phyloP scores from a whole-genome alignment of 208 protist species.

The Leishmania arabica region DNA sequence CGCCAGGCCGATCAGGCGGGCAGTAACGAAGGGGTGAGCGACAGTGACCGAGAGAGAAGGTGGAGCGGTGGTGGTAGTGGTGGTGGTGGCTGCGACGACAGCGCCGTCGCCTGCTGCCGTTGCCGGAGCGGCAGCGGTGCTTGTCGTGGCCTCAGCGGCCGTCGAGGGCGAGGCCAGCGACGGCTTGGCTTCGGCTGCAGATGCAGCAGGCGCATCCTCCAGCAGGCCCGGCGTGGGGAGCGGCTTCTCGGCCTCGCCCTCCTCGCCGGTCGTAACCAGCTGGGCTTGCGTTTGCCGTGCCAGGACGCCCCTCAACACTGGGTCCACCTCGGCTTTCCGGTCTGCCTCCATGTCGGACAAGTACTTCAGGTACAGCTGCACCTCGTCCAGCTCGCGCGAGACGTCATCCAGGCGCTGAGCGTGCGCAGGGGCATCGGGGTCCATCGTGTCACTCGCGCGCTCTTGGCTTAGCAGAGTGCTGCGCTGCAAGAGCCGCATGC shows the following conservation, averaged over 20 bases:
- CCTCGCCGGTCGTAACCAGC: neutral
- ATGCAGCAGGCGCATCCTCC: conserved; percentile 7
- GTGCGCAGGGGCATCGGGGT: conserved; percentile 53
- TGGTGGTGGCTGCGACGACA: neutral
- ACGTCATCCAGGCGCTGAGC: conserved; percentile 43
- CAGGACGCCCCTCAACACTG: conserved; percentile 62
- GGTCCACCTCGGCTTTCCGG: conserved; percentile 70
- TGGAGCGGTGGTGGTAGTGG: neutral
- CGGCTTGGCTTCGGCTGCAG: neutral
- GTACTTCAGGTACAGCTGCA: conserved; percentile 66
- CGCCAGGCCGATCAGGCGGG: conserved; percentile 53
- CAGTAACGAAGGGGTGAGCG: conserved; percentile 65
- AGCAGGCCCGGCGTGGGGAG: conserved; percentile 6
- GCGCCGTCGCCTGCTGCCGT: neutral
- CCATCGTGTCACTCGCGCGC: conserved; percentile 52
- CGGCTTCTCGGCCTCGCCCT: neutral
- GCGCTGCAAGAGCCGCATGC: conserved; percentile 61
- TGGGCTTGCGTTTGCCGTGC: conserved; percentile 36
- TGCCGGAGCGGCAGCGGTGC: neutral
- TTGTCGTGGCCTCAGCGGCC: neutral
- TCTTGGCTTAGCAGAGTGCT: conserved; percentile 49
- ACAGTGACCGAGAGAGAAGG: conserved; percentile 33
- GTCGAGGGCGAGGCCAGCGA: neutral
- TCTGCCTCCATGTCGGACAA: conserved; percentile 60
- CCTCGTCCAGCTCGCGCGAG: conserved; percentile 62